Evolutionary conservation across 192 early-diverging fungal species (phyloP), one percentile per base, ranked within the genome.

Genomic region (Backusella parvicylindrica): DNA sequence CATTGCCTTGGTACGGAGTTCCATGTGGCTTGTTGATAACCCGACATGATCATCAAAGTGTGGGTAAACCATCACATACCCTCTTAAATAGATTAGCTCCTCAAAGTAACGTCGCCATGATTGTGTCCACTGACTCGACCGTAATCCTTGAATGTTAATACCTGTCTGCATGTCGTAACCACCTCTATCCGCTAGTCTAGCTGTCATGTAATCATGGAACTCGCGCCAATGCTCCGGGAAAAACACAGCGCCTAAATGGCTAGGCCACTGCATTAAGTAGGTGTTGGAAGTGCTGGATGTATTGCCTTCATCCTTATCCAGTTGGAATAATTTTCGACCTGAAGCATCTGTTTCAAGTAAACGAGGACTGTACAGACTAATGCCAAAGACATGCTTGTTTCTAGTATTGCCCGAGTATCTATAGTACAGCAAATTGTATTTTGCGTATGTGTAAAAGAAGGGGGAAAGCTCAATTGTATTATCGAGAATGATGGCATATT

Each of bases 161-260:
- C 80, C 77, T 26, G 16, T 47, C 38, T 89, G 88, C 3, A 86
- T 65, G 47, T 84, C 73, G 18, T 68, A 73, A 36, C 64, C 72
- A 1, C 11, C 2, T 60, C 79, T 72, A 69, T 89, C 88, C 47
- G 83, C 38, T 43, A 85, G 64, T 26, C 88, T 72, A 33, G 82
- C 83, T 0, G 83, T 81, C 0, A 90, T 72, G 71, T 89, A 90
- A 60, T 88, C 81, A 60, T 90, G 89, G 66, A 88, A 90, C 64
- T 89, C 87, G 32, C 85, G 77, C 89, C 89, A 90, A 32, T 86
- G 81, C 65, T 89, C 87, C 1, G 89, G 89, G 66, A 90, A 89
- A 53, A 85, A 90, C 15, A 88, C 75, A 4, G 86, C 86, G 5
- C 89, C 89, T 75, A 83, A 84, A 75, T 75, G 84, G 63, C 85